Evolutionary conservation across 164 flowering plant species (phyloP).

Genomic region (Berberis thunbergii): DNA sequence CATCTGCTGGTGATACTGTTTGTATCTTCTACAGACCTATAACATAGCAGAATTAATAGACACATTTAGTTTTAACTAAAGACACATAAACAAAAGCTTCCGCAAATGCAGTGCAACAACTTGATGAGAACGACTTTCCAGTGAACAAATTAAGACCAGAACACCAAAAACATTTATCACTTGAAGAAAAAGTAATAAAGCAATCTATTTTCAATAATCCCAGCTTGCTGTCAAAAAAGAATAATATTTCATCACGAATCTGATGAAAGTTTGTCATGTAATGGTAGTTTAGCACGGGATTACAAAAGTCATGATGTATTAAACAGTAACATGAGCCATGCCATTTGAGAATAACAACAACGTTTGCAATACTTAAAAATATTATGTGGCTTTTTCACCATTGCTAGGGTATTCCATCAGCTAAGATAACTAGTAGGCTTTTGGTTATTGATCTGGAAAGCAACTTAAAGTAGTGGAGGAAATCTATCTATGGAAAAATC

Average conservation of each 20-base stretch:
- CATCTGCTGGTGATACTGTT: slow-evolving; percentile 77
- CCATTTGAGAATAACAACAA: background rate
- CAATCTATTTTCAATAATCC: too few relatives aligned
- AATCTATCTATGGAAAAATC: background rate
- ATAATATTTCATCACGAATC: too few relatives aligned
- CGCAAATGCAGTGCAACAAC: too few relatives aligned
- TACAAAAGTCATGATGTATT: background rate
- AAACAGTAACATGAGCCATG: slow-evolving; percentile 1
- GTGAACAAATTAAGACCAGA: too few relatives aligned
- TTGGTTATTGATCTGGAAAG: background rate
- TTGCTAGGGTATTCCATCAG: background rate
- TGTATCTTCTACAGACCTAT: slow-evolving; percentile 69
- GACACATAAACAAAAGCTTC: too few relatives aligned
- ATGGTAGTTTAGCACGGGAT: background rate
- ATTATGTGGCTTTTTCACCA: background rate
- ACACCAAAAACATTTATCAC: too few relatives aligned
- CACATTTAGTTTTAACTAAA: too few relatives aligned
- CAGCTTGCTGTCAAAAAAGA: too few relatives aligned
- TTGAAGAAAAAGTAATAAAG: too few relatives aligned
- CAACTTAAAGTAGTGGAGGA: slow-evolving; percentile 5
- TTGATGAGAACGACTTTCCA: too few relatives aligned
- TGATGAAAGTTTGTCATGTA: too few relatives aligned
- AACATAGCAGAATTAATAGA: too few relatives aligned
- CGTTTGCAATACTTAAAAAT: background rate
- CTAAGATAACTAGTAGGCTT: background rate